phyloP scores from a whole-genome alignment of 1,284 basidiomycete species.

The Ceratobasidium sp. region DNA sequence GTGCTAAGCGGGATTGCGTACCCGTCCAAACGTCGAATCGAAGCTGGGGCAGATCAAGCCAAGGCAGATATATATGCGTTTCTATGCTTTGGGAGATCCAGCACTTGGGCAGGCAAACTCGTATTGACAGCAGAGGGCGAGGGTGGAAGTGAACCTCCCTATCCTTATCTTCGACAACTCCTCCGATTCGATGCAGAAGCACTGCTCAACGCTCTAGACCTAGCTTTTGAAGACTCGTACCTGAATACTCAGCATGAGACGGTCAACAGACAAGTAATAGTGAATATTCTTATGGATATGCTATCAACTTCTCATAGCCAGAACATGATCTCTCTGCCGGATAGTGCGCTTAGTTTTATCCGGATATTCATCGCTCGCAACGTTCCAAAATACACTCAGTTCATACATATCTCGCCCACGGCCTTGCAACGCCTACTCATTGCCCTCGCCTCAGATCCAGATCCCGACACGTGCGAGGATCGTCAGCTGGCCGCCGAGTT shows the following conservation, averaged over 20 bases:
- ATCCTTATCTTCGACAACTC: slow-evolving; percentile 87
- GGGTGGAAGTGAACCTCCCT: slow-evolving; percentile 75
- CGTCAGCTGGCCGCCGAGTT: slow-evolving; percentile 95
- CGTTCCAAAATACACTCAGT: slow-evolving; percentile 95
- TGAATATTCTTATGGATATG: slow-evolving; percentile 88
- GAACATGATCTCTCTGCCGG: slow-evolving; percentile 53
- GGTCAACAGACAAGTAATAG: slow-evolving; percentile 80
- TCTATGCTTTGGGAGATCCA: slow-evolving; percentile 82
- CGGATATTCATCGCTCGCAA: slow-evolving; percentile 97
- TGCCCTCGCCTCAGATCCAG: slow-evolving; percentile 75
- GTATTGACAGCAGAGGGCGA: slow-evolving; percentile 77
- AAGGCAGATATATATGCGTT: slow-evolving; percentile 79
- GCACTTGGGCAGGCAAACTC: slow-evolving; percentile 81
- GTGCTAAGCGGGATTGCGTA: slow-evolving; percentile 87
- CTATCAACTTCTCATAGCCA: slow-evolving; percentile 53
- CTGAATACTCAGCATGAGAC: slow-evolving; percentile 77
- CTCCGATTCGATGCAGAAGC: slow-evolving; percentile 93
- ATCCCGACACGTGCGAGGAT: slow-evolving; percentile 83
- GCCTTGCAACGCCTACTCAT: slow-evolving; percentile 79
- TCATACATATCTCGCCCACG: slow-evolving; percentile 73
- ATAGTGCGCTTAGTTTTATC: slow-evolving; percentile 79
- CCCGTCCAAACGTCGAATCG: slow-evolving; percentile 63
- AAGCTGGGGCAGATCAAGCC: slow-evolving; percentile 70
- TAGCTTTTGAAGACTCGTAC: slow-evolving; percentile 93
- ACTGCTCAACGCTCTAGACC: slow-evolving; percentile 91